Conservation (phyloP, 495 filamentous ascomycete genomes). For the Xylaria scruposa region DNA sequence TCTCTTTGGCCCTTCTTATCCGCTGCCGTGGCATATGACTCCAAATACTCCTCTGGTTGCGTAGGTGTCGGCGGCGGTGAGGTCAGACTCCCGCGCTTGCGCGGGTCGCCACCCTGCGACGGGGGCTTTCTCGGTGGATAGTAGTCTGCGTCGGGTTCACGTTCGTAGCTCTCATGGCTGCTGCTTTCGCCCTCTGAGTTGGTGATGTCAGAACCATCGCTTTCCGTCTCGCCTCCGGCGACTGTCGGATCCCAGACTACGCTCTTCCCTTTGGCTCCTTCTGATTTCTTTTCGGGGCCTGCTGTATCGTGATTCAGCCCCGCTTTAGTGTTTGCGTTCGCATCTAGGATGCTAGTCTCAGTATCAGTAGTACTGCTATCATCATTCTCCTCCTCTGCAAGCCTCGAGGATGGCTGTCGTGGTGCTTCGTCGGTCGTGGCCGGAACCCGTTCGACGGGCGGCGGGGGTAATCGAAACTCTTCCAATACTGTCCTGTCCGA, state of each 20-base stretch:
- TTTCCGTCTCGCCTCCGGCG: slow-evolving; percentile 1
- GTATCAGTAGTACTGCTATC: neutral
- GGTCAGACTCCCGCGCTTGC: neutral
- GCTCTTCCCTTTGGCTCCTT: slow-evolving; percentile 7
- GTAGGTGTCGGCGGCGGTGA: slow-evolving; percentile 19
- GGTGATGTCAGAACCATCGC: slow-evolving; percentile 19
- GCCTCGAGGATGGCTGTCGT: neutral
- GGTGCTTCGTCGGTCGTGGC: neutral
- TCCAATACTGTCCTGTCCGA: neutral
- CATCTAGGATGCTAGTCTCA: neutral
- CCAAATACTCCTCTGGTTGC: slow-evolving; percentile 33
- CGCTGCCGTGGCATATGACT: slow-evolving; percentile 20
- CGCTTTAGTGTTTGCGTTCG: neutral
- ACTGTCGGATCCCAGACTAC: slow-evolving; percentile 15
- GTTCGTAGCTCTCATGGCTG: slow-evolving; percentile 16
- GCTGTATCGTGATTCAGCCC: neutral
- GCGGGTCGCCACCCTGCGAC: neutral
- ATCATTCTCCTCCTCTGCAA: neutral
- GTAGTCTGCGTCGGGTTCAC: neutral
- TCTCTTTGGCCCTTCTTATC: slow-evolving; percentile 2
- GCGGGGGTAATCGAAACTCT: neutral
- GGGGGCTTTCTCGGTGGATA: neutral
- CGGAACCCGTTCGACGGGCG: neutral
- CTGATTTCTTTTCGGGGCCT: neutral
- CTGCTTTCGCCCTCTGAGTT: neutral